Evolutionary conservation across 768 basidiomycete genomes (phyloP).

Genomic region (Podaxis mareebaensis): DNA sequence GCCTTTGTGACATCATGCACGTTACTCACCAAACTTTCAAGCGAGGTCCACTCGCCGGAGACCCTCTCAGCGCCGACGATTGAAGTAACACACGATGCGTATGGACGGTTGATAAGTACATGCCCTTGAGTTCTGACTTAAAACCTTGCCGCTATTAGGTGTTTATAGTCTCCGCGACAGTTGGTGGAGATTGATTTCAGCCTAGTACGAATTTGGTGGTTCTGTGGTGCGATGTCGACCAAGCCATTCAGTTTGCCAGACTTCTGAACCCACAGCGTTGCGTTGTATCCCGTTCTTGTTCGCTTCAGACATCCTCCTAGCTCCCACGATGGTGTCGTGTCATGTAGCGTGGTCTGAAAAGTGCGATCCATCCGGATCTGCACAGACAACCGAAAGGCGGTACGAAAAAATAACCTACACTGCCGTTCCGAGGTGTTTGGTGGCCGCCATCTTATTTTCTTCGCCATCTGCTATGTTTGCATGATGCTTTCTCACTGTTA

Average conservation of each 20-base stretch:
- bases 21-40: background rate
- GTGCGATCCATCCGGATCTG: too few relatives aligned
- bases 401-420: background rate
- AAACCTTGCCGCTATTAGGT: background rate
- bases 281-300: too few relatives aligned
- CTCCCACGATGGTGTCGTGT: too few relatives aligned
- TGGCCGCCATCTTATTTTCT: background rate
- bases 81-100: background rate
- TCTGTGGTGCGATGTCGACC: background rate
- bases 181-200: background rate
- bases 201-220: background rate
- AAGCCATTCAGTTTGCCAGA: too few relatives aligned
- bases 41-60: background rate
- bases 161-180: background rate
- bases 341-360: too few relatives aligned
- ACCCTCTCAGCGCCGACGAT: background rate
- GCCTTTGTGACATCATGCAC: background rate
- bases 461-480: background rate
- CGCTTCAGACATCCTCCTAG: too few relatives aligned
- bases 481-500: background rate
- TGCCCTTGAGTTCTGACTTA: background rate
- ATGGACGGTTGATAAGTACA: background rate
- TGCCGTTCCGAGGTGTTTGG: background rate
- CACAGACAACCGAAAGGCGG: too few relatives aligned
- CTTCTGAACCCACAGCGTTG: too few relatives aligned